Conservation (phyloP, 2,329 filamentous ascomycete genomes). For the Exserohilum turcica region DNA sequence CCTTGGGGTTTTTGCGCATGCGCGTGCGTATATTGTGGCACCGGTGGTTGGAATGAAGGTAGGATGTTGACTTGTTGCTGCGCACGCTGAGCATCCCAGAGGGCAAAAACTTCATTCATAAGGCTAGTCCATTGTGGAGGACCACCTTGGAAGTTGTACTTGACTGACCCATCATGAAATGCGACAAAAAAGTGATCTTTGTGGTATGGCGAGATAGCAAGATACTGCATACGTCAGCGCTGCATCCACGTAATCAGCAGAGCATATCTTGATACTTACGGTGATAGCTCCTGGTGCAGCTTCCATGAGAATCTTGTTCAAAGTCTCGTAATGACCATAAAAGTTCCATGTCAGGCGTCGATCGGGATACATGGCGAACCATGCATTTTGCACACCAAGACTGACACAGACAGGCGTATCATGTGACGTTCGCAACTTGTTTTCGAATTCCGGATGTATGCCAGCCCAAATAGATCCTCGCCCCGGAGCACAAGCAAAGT, state of each 20-base stretch:
- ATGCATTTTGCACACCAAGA: constrained; percentile 38
- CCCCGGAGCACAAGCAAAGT: constrained; percentile 40
- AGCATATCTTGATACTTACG: constrained; percentile 25
- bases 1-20: constrained; percentile 15
- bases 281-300: constrained; percentile 34
- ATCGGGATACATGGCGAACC: constrained; percentile 43
- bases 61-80: constrained; percentile 10
- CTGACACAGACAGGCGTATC: constrained; percentile 39
- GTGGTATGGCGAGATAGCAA: constrained; percentile 43
- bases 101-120: constrained; percentile 40
- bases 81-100: constrained; percentile 36
- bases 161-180: constrained; percentile 38
- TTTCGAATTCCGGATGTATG: constrained; percentile 38
- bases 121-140: constrained; percentile 42
- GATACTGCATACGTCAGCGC: constrained; percentile 28
- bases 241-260: background rate
- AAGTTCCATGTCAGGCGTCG: constrained; percentile 42
- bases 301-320: constrained; percentile 37
- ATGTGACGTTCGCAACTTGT: constrained; percentile 41
- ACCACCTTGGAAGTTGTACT: constrained; percentile 42
- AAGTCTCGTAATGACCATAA: constrained; percentile 33
- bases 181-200: constrained; percentile 42
- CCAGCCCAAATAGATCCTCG: constrained; percentile 43
- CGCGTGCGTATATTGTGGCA: constrained; percentile 4
- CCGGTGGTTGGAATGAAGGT: constrained; percentile 5